Conservation (phyloP, 306 rosid species). For the Vicia villosa region DNA sequence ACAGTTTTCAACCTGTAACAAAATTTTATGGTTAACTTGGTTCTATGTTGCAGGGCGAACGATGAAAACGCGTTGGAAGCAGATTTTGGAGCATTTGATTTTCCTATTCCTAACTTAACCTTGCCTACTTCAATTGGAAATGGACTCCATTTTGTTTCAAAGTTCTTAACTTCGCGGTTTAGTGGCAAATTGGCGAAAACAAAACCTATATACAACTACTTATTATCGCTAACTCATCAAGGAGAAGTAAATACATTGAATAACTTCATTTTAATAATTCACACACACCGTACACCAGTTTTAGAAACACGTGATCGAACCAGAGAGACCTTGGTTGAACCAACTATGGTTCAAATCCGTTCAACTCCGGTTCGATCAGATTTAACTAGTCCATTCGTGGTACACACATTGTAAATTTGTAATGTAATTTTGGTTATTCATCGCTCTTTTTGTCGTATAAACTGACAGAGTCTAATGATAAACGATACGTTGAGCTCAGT, state of each 20-base stretch:
- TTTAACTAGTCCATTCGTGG: not conserved
- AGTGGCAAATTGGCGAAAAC: conserved; percentile 58
- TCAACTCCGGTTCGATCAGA: not conserved
- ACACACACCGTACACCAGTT: not conserved
- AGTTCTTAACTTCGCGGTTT: conserved; percentile 60
- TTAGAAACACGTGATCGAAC: not conserved
- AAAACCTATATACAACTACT: conserved; percentile 82
- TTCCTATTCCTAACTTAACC: conserved; percentile 62
- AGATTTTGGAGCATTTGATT: conserved; percentile 83
- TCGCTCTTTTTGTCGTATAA: conserved; percentile 12
- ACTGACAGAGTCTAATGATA: conserved; percentile 68
- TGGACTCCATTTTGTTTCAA: conserved; percentile 63
- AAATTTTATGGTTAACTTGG: not conserved
- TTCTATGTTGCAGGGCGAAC: conserved; percentile 60
- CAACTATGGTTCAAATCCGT: not conserved
- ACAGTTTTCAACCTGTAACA: not conserved
- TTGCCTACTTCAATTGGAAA: conserved; percentile 86
- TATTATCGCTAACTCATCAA: conserved; percentile 54
- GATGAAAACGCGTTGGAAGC: conserved; percentile 83
- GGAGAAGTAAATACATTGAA: conserved; percentile 72
- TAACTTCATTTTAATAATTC: conserved; percentile 3
- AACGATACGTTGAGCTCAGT: conserved; percentile 62
- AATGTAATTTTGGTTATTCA: not conserved
- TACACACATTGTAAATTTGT: not conserved
- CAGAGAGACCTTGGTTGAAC: not conserved